phyloP scores from a whole-genome alignment of 2,329 filamentous ascomycete genomes.

The Aspergillus pseudotamarii region DNA sequence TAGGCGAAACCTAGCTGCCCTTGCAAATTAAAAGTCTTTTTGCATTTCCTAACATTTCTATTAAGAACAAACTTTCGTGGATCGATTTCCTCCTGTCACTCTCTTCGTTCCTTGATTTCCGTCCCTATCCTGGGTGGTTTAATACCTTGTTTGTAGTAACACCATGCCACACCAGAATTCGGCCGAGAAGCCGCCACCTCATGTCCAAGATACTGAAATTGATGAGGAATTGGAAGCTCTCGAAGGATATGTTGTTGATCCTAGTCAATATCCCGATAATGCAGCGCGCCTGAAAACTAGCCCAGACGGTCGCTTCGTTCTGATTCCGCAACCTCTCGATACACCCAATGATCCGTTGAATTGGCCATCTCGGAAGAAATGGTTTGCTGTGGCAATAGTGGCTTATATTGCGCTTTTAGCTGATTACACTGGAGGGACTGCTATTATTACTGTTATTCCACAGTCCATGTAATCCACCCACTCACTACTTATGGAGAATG shows the following conservation, averaged over 20 bases:
- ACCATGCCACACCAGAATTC: not conserved
- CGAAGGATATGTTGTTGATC: slow-evolving; percentile 21
- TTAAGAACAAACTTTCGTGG: not conserved
- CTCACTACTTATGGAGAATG: not conserved
- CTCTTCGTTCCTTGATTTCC: not conserved
- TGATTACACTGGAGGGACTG: slow-evolving; percentile 54
- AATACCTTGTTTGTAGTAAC: not conserved
- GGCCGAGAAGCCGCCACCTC: slow-evolving; percentile 3
- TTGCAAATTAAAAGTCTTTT: not conserved
- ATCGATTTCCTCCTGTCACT: not conserved
- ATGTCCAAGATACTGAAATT: slow-evolving; percentile 6
- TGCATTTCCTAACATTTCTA: not conserved
- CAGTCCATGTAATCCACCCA: slow-evolving; percentile 43
- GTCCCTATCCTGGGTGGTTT: not conserved
- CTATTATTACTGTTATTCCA: slow-evolving; percentile 47
- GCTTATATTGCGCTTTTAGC: slow-evolving; percentile 51
- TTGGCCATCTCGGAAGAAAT: slow-evolving; percentile 55
- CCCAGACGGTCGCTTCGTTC: slow-evolving; percentile 45
- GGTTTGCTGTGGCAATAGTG: slow-evolving; percentile 53
- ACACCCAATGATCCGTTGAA: slow-evolving; percentile 58
- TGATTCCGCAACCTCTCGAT: slow-evolving; percentile 58
- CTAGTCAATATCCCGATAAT: slow-evolving; percentile 22
- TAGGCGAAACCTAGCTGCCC: not conserved
- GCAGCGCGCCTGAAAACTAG: slow-evolving; percentile 37
- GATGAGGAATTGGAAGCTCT: slow-evolving; percentile 22